These are phyloP conservation scores for Botrytis elliptica DNA, from an alignment of 2,329 filamentous ascomycete genomes.

Conservation along the genomic window DNA sequence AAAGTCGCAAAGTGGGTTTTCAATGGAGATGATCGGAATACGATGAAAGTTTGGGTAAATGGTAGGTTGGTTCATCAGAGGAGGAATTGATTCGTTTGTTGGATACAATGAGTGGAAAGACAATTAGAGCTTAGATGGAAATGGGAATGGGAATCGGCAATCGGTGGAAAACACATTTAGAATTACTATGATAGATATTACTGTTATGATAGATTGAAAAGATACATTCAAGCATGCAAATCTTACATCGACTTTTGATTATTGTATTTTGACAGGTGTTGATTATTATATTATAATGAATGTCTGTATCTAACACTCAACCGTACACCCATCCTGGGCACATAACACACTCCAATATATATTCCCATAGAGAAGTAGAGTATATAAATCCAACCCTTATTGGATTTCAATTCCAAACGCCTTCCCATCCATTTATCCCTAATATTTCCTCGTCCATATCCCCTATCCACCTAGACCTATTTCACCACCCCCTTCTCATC, in stretches of 20 bases:
- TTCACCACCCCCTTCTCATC: background rate
- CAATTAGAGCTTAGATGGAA: background rate
- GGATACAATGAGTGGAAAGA: background rate
- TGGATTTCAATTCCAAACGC: background rate
- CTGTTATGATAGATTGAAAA: background rate
- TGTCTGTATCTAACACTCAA: background rate
- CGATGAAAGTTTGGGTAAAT: slow-evolving; percentile 82
- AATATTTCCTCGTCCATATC: background rate
- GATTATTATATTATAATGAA: background rate
- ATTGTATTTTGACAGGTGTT: background rate
- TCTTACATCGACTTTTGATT: background rate
- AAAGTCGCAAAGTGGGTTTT: slow-evolving; percentile 92
- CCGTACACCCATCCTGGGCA: background rate
- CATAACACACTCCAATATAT: background rate
- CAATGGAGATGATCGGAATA: slow-evolving; percentile 90
- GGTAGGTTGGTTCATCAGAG: slow-evolving; percentile 74
- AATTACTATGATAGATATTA: background rate
- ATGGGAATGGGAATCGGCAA: background rate
- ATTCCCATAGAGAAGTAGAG: background rate
- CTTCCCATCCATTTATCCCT: background rate
- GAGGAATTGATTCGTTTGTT: slow-evolving; percentile 30
- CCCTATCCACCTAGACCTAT: background rate
- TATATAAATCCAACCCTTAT: background rate
- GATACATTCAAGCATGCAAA: background rate
- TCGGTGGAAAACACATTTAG: background rate